Percentiles rank a stretch among this genome's conserved stretches.
These are phyloP conservation scores for Lithocarpus polystachyus DNA, from an alignment of 306 rosid genomes.

Conservation along the genomic window DNA sequence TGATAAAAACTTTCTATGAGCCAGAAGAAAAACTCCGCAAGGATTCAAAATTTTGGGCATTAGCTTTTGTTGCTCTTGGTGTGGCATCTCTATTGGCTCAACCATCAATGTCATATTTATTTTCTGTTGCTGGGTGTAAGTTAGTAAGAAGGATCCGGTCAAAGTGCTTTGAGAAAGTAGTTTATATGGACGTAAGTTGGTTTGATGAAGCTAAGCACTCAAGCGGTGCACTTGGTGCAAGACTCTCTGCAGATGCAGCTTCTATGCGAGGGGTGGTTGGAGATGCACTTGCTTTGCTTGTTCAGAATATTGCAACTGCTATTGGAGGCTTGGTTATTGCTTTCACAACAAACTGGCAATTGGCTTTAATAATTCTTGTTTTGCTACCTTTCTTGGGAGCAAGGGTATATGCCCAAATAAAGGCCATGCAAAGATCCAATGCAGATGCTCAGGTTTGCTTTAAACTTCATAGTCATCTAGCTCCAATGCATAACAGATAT, in stretches of 20 bases:
- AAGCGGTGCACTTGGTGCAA: constrained; percentile 69
- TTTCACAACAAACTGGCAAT: constrained; percentile 63
- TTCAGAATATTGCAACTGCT: constrained; percentile 48
- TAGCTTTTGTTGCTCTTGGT: constrained; percentile 46
- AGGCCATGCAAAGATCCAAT: constrained; percentile 58
- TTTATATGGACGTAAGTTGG: constrained; percentile 80
- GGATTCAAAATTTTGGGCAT: constrained; percentile 68
- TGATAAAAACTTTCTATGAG: constrained; percentile 56
- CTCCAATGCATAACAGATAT: background rate
- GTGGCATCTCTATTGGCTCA: constrained; percentile 28
- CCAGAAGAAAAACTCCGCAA: constrained; percentile 50
- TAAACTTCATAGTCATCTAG: background rate
- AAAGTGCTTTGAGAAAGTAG: constrained; percentile 62
- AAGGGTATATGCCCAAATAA: constrained; percentile 52
- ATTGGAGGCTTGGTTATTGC: constrained; percentile 60
- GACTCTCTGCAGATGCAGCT: constrained; percentile 72
- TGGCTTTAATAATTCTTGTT: constrained; percentile 55
- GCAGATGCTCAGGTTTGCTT: constrained; percentile 61
- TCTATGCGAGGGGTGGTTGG: constrained; percentile 59
- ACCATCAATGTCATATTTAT: constrained; percentile 53
- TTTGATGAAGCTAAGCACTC: constrained; percentile 68
- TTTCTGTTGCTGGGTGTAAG: constrained; percentile 65
- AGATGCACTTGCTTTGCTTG: constrained; percentile 61
- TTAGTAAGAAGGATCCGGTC: constrained; percentile 53
- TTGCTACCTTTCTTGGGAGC: constrained; percentile 53